Base-by-base conservation (phyloP, 1,284 basidiomycete genomes). In the Ganoderma boninense region DNA sequence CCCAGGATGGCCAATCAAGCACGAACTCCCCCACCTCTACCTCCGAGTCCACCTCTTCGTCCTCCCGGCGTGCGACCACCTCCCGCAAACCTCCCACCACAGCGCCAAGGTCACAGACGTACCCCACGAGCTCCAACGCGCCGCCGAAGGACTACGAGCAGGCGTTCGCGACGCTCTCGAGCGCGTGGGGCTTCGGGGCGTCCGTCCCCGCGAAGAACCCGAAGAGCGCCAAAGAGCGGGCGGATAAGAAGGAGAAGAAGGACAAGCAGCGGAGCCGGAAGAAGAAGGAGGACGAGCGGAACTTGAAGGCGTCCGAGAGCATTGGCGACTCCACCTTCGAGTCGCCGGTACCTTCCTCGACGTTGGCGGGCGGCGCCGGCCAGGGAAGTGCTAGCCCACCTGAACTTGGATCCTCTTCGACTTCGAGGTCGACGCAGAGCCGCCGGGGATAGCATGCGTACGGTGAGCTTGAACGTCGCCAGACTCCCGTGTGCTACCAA, bases 71-170 rank as follows among this genome's bases (percentile, higher is more conserved):
- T 16, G 6, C n/a, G 5, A 4, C 20, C 23, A 23, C 23, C 4
- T 42, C 60, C 2, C n/a, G 23, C 23, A n/a, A 23, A 40, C 40
- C 18, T 11, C 40, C 40, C 35, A 60, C 32, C 5, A 23, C 38
- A 7, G 13, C 57, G 18, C 57, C 57, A 10, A 35, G 8, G 35
- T n/a, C 35, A 13, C 32, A 60, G 20, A 60, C 57, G 16, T 62
- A 62, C 29, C 60, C 60, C 14, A 2, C 60, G 14, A 62, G 14
- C 23, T 11, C 60, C 7, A 44, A 3, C 4, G 6, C 11, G 23
- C 60, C 40, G 14, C 60, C 40, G 4, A 62, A 62, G 13, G 60
- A 62, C 40, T 62, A 62, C 60, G 60, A 43, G 40, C 18, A 43
- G 40, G 60, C 60, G 5, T 62, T 43, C 11, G 60, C 40, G 1